Base-by-base conservation (phyloP, 1,139 yeast species). In the Casaregolazyma suthepensis region DNA sequence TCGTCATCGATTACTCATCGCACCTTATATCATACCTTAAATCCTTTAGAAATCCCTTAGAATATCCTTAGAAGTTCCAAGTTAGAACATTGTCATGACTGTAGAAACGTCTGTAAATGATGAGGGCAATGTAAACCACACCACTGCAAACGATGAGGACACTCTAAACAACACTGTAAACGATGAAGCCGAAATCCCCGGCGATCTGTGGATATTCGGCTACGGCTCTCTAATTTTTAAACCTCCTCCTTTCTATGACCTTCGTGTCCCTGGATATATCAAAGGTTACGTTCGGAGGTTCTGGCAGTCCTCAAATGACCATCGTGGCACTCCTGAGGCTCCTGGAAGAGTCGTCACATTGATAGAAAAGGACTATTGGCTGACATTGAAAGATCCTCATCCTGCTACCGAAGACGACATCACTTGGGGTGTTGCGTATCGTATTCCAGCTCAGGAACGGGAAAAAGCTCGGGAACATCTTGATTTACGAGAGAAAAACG, bases 341-440 rank as follows among this genome's bases (percentile, higher is more conserved):
- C 96, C 96, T 0, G 98, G 98, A 0, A 71, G 97, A 46, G 97
- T 91, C 1, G 96, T 81, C 1, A 91, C 97, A 0, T 73, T 91
- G 48, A 73, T 91, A 0, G 80, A 53, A 68, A 78, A 59, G 70
- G 76, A 44, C 81, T 85, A 63, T 73, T 89, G 63, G 73, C 72
- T 51, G 46, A 60, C 47, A 56, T 76, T 64, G 56, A 64, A 17
- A 60, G 71, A 54, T 75, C 70, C 76, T 6, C 86, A 83, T 61
- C 70, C 71, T 3, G 63, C 66, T 31, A 54, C 66, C 22, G 65
- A 62, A 1, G 71, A 70, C 7, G 76, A 76, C 18, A 71, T 83
- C 52, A 87, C 87, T 0, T 80, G 87, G 82, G 96, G 95, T 0
- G 88, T 89, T 51, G 95, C 94, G 0, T 89, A 87, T 67, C 83